phyloP scores from a whole-genome alignment of 768 basidiomycete genomes.

The Xerocomellus amylosporus region DNA sequence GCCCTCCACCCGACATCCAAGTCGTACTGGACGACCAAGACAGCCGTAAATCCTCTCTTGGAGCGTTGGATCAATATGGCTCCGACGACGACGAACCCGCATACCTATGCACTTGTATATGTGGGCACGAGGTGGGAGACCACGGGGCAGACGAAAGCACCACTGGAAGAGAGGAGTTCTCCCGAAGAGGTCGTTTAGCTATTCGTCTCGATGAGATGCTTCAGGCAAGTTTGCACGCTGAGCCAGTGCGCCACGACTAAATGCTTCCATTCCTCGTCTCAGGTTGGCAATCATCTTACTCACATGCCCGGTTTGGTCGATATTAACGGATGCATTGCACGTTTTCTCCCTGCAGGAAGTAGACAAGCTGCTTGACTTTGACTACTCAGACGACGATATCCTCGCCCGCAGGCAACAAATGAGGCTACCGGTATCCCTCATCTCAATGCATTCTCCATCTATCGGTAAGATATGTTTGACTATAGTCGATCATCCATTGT shows the following conservation, averaged over 20 bases:
- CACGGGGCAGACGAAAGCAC: constrained; percentile 64
- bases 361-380: constrained; percentile 75
- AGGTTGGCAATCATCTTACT: constrained; percentile 25
- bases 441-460: constrained; percentile 51
- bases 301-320: constrained; percentile 6
- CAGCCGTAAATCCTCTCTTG: constrained; percentile 45
- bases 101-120: constrained; percentile 63
- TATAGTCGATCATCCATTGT: background rate
- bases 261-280: constrained; percentile 10
- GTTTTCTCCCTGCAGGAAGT: constrained; percentile 52
- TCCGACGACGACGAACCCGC: constrained; percentile 59
- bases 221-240: constrained; percentile 47
- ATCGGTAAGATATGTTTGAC: constrained; percentile 45
- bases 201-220: constrained; percentile 79
- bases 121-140: constrained; percentile 61
- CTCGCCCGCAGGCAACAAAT: constrained; percentile 69
- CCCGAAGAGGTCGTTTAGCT: constrained; percentile 71
- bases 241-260: constrained; percentile 10
- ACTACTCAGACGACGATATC: constrained; percentile 70
- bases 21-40: constrained; percentile 54
- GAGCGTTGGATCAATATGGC: constrained; percentile 60
- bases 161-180: constrained; percentile 61
- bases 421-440: constrained; percentile 48
- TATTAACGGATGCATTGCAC: constrained; percentile 14
- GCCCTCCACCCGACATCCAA: constrained; percentile 55